These are phyloP conservation scores for Trypanosoma cruzi DNA, from an alignment of 208 protist genomes.

Conservation along the genomic window DNA sequence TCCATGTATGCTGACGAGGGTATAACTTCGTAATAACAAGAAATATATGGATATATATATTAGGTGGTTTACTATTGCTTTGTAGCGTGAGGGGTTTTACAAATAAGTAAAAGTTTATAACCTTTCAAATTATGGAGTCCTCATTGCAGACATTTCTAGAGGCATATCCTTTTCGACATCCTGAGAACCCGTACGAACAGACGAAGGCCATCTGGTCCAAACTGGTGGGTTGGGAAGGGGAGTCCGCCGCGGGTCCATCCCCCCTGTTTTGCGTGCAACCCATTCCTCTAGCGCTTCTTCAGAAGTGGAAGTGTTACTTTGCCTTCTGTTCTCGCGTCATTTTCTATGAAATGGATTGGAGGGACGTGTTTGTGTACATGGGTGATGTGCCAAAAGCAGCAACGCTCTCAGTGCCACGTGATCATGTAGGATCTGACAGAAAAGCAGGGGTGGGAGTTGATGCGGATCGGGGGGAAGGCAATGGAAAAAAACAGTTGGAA, in stretches of 20 bases:
- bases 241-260: neutral
- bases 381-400: neutral
- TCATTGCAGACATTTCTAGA: neutral
- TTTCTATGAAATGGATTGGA: constrained; percentile 20
- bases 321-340: constrained; percentile 16
- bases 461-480: neutral
- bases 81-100: neutral
- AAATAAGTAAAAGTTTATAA: neutral
- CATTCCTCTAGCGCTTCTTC: constrained; percentile 8
- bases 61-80: neutral
- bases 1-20: neutral
- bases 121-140: neutral
- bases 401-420: neutral
- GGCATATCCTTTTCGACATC: neutral
- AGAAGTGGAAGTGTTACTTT: constrained; percentile 22
- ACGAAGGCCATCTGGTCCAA: constrained; percentile 1
- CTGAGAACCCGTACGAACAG: constrained; percentile 10
- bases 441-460: neutral
- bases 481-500: neutral
- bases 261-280: neutral
- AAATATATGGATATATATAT: neutral
- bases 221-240: neutral
- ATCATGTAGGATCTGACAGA: neutral
- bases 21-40: neutral
- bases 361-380: constrained; percentile 24